These are phyloP conservation scores for Trifolium subterraneum DNA, from an alignment of 306 rosid genomes.

Conservation along the genomic window DNA sequence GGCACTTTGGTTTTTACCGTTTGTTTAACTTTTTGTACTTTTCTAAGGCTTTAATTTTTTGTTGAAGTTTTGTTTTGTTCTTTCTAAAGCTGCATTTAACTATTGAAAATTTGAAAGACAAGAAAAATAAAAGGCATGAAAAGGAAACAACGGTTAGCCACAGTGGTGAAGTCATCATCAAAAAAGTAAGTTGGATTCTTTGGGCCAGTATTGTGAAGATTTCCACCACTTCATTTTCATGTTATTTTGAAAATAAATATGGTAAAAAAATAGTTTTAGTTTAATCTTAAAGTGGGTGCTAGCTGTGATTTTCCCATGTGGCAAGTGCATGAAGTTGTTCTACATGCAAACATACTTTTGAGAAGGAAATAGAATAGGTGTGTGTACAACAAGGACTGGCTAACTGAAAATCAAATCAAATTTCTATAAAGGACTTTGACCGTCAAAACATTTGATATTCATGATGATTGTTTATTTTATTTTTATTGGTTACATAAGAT, in stretches of 20 bases:
- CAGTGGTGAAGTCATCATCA: slow-evolving; percentile 4
- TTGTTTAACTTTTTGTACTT: slow-evolving; percentile 5
- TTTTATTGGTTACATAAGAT: too few relatives aligned
- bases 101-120: background rate
- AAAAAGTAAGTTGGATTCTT: background rate
- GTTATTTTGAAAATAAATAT: background rate
- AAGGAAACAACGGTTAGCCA: slow-evolving; percentile 40
- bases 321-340: background rate
- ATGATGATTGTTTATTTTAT: too few relatives aligned
- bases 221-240: background rate
- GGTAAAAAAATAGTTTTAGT: too few relatives aligned
- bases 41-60: background rate
- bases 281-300: background rate
- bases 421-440: background rate
- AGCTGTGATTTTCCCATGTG: slow-evolving; percentile 9
- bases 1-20: slow-evolving; percentile 18
- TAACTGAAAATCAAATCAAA: background rate
- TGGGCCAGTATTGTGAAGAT: background rate
- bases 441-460: background rate
- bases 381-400: background rate
- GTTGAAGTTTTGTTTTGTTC: background rate
- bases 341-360: background rate
- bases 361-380: background rate
- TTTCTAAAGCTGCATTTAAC: background rate
- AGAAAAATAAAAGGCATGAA: slow-evolving; percentile 29